These are phyloP conservation scores for Annona squamosa DNA, from an alignment of 164 flowering plant genomes.

Conservation along the genomic window DNA sequence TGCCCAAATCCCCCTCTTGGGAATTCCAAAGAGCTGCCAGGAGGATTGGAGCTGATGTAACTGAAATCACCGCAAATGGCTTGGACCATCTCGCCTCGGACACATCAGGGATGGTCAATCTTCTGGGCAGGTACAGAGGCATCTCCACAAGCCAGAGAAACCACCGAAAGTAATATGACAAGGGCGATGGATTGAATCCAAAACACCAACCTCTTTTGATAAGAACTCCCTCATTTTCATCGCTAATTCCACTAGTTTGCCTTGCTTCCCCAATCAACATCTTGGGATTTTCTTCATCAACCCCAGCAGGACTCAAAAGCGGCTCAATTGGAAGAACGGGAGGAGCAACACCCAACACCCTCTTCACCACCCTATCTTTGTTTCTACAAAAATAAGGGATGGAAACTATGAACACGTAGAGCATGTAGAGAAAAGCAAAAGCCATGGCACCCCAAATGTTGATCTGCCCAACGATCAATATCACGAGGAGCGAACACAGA, in stretches of 20 bases:
- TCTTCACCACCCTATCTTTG: slow-evolving; percentile 5
- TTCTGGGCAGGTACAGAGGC: slow-evolving; percentile 42
- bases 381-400: slow-evolving; percentile 19
- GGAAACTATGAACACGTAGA: slow-evolving; percentile 53
- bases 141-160: slow-evolving; percentile 26
- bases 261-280: background rate
- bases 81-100: slow-evolving; percentile 47
- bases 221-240: slow-evolving; percentile 5
- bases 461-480: slow-evolving; percentile 41
- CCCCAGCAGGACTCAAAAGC: slow-evolving; percentile 14
- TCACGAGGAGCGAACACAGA: slow-evolving; percentile 26
- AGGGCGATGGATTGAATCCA: slow-evolving; percentile 9
- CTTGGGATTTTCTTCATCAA: slow-evolving; percentile 8
- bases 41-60: slow-evolving; percentile 35
- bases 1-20: slow-evolving; percentile 7
- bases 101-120: slow-evolving; percentile 45
- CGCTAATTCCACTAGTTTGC: slow-evolving; percentile 7
- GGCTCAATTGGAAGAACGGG: slow-evolving; percentile 25
- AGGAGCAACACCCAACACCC: slow-evolving; percentile 1
- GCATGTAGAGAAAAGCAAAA: slow-evolving; percentile 43
- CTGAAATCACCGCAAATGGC: slow-evolving; percentile 37
- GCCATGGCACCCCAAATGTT: slow-evolving; percentile 47
- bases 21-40: slow-evolving; percentile 33
- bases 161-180: slow-evolving; percentile 8
- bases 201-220: slow-evolving; percentile 1